Evolutionary conservation across 805 yeast species (phyloP).

Genomic region (Hanseniaspora taiwanica): DNA sequence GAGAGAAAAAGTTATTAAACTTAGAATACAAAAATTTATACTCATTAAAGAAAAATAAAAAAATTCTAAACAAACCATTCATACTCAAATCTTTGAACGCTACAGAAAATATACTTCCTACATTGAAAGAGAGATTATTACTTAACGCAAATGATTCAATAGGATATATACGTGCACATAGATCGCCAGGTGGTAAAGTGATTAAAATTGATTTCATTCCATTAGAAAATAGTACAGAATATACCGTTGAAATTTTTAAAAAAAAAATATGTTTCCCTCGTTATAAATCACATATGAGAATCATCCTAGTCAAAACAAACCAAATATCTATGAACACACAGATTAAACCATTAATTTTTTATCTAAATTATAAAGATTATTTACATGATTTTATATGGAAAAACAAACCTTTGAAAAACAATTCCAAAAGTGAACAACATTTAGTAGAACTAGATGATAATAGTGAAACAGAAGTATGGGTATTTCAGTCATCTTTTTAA

Average conservation of each 20-base stretch:
- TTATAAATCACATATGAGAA: background rate
- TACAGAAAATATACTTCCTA: background rate
- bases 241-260: background rate
- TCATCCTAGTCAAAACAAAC: background rate
- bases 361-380: background rate
- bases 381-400: background rate
- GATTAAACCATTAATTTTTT: background rate
- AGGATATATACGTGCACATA: background rate
- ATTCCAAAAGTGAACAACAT: background rate
- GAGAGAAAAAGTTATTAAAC: background rate
- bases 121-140: background rate
- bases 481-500: background rate
- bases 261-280: background rate
- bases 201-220: conserved; percentile 1
- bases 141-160: background rate
- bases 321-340: background rate
- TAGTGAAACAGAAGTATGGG: background rate
- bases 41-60: background rate
- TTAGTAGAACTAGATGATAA: background rate
- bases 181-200: conserved; percentile 1
- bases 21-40: background rate
- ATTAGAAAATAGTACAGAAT: background rate
- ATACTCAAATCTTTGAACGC: background rate
- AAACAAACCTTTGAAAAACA: background rate
- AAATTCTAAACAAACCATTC: background rate